A percentile compares a stretch with the other conserved stretches of the same genome.
Conservation (phyloP, 148 eudicot genomes). For the Bassia scoparia region DNA sequence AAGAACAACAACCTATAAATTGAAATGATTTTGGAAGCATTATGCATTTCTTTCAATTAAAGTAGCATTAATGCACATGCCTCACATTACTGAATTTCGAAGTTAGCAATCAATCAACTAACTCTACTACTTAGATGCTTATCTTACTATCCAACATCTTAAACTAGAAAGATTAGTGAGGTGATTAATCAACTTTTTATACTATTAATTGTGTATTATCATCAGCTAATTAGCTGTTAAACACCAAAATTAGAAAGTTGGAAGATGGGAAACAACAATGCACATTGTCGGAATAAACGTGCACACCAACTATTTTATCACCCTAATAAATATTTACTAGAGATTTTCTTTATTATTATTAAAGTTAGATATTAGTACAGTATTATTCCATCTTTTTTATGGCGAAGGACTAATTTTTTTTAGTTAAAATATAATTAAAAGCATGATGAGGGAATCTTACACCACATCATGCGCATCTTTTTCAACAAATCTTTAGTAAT, state of each 20-base stretch:
- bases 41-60: slow-evolving; percentile 12
- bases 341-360: background rate
- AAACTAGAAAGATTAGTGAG: background rate
- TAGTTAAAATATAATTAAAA: background rate
- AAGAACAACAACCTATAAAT: background rate
- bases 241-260: slow-evolving; percentile 26
- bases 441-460: slow-evolving; percentile 30
- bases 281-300: slow-evolving; percentile 34
- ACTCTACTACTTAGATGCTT: slow-evolving; percentile 20
- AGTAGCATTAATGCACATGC: slow-evolving; percentile 24
- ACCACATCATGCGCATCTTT: slow-evolving; percentile 25
- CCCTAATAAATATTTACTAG: background rate
- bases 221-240: slow-evolving; percentile 7
- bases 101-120: no score
- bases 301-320: slow-evolving; percentile 18
- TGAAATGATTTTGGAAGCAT: background rate
- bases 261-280: slow-evolving; percentile 39
- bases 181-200: background rate
- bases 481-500: slow-evolving; percentile 8
- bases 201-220: background rate
- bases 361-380: background rate
- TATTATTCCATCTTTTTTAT: background rate
- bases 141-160: slow-evolving; percentile 7
- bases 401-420: background rate
- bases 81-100: no score